A percentile compares a stretch with the other conserved stretches of the same genome.
Evolutionary conservation across 805 yeast genomes (phyloP).

Genomic region (Torulaspora franciscae): DNA sequence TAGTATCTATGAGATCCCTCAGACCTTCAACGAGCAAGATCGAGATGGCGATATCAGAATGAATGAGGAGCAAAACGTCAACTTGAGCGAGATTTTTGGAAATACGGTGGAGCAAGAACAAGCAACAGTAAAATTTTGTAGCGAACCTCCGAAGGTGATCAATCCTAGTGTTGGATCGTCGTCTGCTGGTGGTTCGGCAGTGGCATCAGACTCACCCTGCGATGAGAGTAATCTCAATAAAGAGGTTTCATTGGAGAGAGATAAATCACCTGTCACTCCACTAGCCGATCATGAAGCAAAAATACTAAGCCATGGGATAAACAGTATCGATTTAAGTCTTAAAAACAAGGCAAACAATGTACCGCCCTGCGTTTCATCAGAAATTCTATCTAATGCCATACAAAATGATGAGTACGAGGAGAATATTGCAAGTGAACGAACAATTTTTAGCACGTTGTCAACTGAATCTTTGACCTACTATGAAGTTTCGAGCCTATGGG

Average conservation of each 20-base stretch:
- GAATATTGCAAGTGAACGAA: neutral
- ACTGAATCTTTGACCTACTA: conserved; percentile 14
- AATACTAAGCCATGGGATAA: conserved; percentile 16
- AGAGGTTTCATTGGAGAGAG: conserved; percentile 9
- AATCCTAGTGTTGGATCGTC: conserved; percentile 13
- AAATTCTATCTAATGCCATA: conserved; percentile 9
- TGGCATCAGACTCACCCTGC: neutral
- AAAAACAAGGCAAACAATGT: neutral
- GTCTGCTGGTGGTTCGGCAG: conserved; percentile 5
- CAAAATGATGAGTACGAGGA: neutral
- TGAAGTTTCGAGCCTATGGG: conserved; percentile 12
- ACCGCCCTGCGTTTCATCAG: conserved; percentile 4
- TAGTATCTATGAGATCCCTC: conserved; percentile 27
- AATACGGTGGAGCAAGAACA: conserved; percentile 17
- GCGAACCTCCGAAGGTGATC: conserved; percentile 27
- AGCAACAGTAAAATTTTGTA: conserved; percentile 26
- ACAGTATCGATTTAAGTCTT: conserved; percentile 15
- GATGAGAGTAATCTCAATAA: conserved; percentile 4
- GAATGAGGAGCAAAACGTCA: conserved; percentile 14
- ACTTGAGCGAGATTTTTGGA: conserved; percentile 29
- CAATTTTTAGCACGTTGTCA: conserved; percentile 6
- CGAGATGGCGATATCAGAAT: conserved; percentile 11
- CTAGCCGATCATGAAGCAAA: conserved; percentile 16
- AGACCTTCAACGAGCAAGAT: neutral
- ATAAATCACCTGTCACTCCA: conserved; percentile 15